Percentiles rank a stretch among this genome's conserved stretches.
Conservation (phyloP, 2,329 filamentous ascomycete species). For the Aspergillus ochraceoroseus region DNA sequence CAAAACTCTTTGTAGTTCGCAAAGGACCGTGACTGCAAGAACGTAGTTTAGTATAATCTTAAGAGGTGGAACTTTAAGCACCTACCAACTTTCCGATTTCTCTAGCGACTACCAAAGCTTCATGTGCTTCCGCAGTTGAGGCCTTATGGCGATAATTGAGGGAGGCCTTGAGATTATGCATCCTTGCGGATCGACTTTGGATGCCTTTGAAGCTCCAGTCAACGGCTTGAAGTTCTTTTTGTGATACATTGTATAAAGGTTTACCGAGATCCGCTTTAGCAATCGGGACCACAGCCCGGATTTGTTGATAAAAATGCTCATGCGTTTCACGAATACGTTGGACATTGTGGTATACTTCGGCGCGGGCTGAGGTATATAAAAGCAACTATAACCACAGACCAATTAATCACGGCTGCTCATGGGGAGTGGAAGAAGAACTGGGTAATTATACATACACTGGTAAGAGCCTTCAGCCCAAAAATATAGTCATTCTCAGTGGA, state of each 20-base stretch:
- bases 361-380: conserved; percentile 65
- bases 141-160: conserved; percentile 31
- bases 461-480: conserved; percentile 76
- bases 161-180: conserved; percentile 28
- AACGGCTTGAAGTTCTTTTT: conserved; percentile 47
- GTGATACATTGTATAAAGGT: conserved; percentile 29
- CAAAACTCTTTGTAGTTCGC: conserved; percentile 89
- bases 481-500: conserved; percentile 85
- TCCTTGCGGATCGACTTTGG: conserved; percentile 28
- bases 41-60: conserved; percentile 41
- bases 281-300: too few species aligned
- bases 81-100: conserved; percentile 52
- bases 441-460: conserved; percentile 62
- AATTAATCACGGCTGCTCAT: conserved; percentile 4
- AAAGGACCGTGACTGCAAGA: conserved; percentile 67
- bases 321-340: conserved; percentile 77
- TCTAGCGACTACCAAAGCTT: conserved; percentile 51
- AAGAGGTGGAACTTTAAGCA: not conserved
- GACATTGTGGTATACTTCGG: conserved; percentile 72
- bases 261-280: conserved; percentile 58
- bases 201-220: conserved; percentile 39
- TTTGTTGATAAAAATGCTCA: too few species aligned
- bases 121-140: conserved; percentile 49
- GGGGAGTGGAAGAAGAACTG: not conserved
- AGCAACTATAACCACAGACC: conserved; percentile 55